Evolutionary conservation across 2,329 filamentous ascomycete genomes (phyloP), one percentile per base, ranked within the genome.

Genomic region (Beauveria rudraprayagi): DNA sequence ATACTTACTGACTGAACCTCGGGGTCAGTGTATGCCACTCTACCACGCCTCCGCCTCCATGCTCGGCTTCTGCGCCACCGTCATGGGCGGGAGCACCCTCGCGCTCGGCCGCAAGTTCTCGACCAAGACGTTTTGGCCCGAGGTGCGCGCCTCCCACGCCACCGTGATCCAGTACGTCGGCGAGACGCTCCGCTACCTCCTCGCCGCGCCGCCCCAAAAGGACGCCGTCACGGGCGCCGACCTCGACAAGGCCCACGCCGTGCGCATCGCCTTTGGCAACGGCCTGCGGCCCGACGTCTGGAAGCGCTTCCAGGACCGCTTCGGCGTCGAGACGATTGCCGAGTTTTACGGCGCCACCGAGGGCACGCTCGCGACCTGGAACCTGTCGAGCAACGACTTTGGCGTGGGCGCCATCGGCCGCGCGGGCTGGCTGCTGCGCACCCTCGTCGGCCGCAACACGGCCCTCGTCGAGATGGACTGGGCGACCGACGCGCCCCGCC

Each of bases 131-230:
- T 94, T 93, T 74, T 94, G 90, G 88, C 77, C 83, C 19, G 89
- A 93, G 60, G 87, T 88, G 16, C 83, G 88, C n/a, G 80, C 82
- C 48, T 83, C 82, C 52, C 77, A 86, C 10, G 88, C 91, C 19
- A 94, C 89, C 1, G 80, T 86, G 4, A 87, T 95, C 63, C 91
- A 94, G 71, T 96, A 96, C 70, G 91, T 96, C 16, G 91, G 91
- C 56, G 91, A 96, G 73, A 93, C 90, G 0, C 88, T 91, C 65
- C 87, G 91, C 6, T 96, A 96, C 71, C 81, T 95, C 4, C 80
- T 95, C 11, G 81, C 88, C 0, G 84, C 85, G 0, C 83, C 88
- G 2, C 78, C 83, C 0, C 80, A 87, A 60, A 72, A 78, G 24
- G 86, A 91, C 66, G 79, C 86, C 0, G 71, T 70, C 5, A 90